Evolutionary conservation across 495 filamentous ascomycete species (phyloP).

Genomic region (Xylaria telfairii): DNA sequence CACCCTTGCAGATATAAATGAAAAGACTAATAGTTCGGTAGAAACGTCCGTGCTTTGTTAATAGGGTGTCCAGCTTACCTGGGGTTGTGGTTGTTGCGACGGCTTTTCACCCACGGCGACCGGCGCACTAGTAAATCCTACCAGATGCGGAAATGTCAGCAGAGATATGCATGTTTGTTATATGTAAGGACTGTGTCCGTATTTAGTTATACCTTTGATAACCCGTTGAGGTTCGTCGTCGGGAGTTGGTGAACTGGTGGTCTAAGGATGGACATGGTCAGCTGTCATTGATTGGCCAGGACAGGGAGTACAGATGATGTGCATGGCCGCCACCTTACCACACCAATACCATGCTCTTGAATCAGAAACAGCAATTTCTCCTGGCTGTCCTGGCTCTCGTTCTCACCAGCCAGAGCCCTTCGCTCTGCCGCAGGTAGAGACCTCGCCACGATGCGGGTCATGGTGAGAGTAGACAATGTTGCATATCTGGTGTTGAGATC

Average conservation of each 20-base stretch:
- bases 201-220: conserved; percentile 11
- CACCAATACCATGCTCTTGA: conserved; percentile 33
- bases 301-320: conserved; percentile 18
- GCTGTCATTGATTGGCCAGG: conserved; percentile 20
- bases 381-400: conserved; percentile 39
- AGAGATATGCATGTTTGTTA: neutral
- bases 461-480: conserved; percentile 23
- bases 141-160: neutral
- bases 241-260: conserved; percentile 19
- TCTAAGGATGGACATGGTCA: conserved; percentile 17
- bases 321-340: conserved; percentile 36
- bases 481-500: conserved; percentile 23
- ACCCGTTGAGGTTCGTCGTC: neutral
- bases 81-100: neutral
- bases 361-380: conserved; percentile 30
- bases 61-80: conserved; percentile 6
- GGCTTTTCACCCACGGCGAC: neutral
- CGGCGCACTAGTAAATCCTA: neutral
- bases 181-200: neutral
- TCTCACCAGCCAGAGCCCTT: conserved; percentile 25
- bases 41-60: conserved; percentile 8
- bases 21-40: neutral
- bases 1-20: conserved; percentile 30
- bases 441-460: conserved; percentile 30
- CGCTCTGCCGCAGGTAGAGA: conserved; percentile 23